Base-by-base conservation (phyloP, 2,329 filamentous ascomycete genomes). In the Fusarium metavorans region DNA sequence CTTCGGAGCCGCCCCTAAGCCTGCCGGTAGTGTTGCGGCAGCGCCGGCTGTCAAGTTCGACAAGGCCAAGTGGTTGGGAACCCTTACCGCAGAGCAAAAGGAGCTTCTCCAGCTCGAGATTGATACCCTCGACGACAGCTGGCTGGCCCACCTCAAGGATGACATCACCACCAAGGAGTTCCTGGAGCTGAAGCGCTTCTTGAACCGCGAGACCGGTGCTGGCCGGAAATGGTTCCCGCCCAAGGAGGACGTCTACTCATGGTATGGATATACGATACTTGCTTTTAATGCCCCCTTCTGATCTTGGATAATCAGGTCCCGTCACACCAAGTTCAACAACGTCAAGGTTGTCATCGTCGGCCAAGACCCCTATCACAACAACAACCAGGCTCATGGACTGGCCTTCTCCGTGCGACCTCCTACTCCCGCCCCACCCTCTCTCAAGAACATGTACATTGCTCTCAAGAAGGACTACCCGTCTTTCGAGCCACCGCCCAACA, bases 331-430 rank as follows among this genome's bases (percentile, higher is more conserved):
- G 9, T 92, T 99, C 77, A 87, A 92, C 85, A 92, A 88, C 16
- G 95, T 98, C 82, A 98, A 97, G 83, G 93, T 94, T 67, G 95
- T 99, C 70, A 95, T 99, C 80, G 84, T 98, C 64, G 97, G 97
- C 75, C 97, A 99, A 85, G 97, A 99, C 82, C 97, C 97, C 4
- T 99, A 99, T 83, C 97, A 99, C 86, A 97, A 97, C 82, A 83
- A 91, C 82, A 97, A 97, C 83, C 97, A 99, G 87, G 97, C 97
- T 60, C 97, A 98, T 83, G 97, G 97, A 50, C 92, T 99, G 68
- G 96, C 94, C 81, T 99, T 99, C 88, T 98, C 95, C 57, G 95
- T 98, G 65, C 94, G 94, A 11, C 92, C 96, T 4, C 97, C 97
- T 0, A 97, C 95, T 0, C 90, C 91, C 5, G 95, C 96, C 1